These are phyloP conservation scores for Omphalea diandra DNA, from an alignment of 441 rosid species.

Conservation along the genomic window DNA sequence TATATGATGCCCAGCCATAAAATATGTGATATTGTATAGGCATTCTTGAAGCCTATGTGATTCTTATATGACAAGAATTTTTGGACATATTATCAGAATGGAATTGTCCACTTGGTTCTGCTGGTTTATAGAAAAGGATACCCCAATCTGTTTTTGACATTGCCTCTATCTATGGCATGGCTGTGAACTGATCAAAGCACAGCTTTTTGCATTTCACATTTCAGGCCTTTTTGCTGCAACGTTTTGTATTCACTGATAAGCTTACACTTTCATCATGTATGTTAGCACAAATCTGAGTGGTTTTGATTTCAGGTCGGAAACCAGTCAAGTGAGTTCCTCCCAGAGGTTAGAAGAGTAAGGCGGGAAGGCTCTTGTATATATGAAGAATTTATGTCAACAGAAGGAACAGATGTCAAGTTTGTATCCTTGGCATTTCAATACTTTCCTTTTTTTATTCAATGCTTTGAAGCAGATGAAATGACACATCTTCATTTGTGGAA, in stretches of 20 bases:
- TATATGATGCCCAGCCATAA: neutral
- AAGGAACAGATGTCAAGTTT: slow-evolving; percentile 99
- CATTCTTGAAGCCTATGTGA: slow-evolving; percentile 10
- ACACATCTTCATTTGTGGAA: neutral
- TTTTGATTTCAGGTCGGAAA: slow-evolving; percentile 73
- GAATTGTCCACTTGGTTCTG: neutral
- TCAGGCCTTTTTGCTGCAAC: slow-evolving; percentile 8
- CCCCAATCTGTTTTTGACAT: neutral
- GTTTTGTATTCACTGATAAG: neutral
- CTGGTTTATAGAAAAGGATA: neutral
- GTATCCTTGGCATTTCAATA: slow-evolving; percentile 6
- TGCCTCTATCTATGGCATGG: slow-evolving; percentile 8
- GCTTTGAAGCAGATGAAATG: neutral
- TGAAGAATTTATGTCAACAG: slow-evolving; percentile 99
- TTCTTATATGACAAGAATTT: slow-evolving; percentile 7
- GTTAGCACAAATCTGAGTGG: slow-evolving; percentile 13
- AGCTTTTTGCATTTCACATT: slow-evolving; percentile 4
- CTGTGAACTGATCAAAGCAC: slow-evolving; percentile 4
- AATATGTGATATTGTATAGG: neutral
- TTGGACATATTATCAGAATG: neutral
- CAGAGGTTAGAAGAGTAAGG: slow-evolving; percentile 97
- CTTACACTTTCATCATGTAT: slow-evolving; percentile 3
- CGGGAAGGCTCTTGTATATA: slow-evolving; percentile 99
- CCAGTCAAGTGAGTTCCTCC: slow-evolving; percentile 97
- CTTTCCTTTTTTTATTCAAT: slow-evolving; percentile 5